Evolutionary conservation across 179 eudicot species (phyloP).

Genomic region (Beta lomatogona): DNA sequence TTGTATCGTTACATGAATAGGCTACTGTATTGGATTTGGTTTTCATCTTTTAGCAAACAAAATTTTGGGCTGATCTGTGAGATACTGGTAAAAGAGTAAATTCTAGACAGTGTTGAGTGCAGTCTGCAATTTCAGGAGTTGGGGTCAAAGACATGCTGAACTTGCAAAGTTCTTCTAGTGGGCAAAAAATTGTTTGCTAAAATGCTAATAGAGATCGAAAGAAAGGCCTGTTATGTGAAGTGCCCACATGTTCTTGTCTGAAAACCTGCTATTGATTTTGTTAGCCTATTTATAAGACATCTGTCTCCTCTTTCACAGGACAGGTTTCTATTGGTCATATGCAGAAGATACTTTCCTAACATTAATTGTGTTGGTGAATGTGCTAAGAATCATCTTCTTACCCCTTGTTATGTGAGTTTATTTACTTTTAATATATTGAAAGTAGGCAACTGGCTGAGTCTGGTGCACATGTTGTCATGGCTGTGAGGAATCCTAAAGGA

Average conservation of each 20-base stretch:
- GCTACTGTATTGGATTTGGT: neutral
- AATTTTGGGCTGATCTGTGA: neutral
- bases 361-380: neutral
- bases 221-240: neutral
- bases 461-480: conserved; percentile 96
- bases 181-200: neutral
- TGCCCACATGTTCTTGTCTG: neutral
- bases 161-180: no score
- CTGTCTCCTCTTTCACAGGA: neutral
- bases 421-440: neutral
- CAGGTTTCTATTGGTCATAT: neutral
- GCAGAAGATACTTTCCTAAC: neutral
- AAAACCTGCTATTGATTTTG: neutral
- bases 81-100: neutral
- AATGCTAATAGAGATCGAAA: neutral
- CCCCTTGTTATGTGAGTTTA: conserved; percentile 19
- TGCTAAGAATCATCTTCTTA: conserved; percentile 11
- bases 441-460: conserved; percentile 91
- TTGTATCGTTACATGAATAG: neutral
- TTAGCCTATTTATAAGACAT: neutral
- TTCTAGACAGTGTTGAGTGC: neutral
- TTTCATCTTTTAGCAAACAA: neutral
- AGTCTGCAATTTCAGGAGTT: neutral
- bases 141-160: neutral
- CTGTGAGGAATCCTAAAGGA: conserved; percentile 76